These are phyloP conservation scores for Pichia inconspicua DNA, from an alignment of 1,139 yeast species.

Conservation along the genomic window DNA sequence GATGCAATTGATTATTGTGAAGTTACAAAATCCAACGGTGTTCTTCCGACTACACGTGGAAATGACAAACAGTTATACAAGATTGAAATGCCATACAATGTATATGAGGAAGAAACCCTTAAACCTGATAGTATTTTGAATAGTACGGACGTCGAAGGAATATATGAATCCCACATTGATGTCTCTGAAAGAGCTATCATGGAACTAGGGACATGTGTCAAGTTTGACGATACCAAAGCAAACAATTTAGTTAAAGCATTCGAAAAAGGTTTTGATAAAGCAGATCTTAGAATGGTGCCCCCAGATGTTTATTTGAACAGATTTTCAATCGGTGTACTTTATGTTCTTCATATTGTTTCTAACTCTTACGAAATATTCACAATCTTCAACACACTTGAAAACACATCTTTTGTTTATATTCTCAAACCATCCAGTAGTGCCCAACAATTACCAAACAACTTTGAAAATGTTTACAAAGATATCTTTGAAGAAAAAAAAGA, in stretches of 20 bases:
- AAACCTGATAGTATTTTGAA: conserved; percentile 61
- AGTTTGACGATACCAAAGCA: conserved; percentile 58
- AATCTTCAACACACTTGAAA: conserved; percentile 61
- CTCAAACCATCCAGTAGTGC: conserved; percentile 66
- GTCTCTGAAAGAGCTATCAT: conserved; percentile 69
- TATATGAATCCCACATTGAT: conserved; percentile 69
- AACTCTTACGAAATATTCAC: conserved; percentile 73
- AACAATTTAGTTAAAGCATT: conserved; percentile 87
- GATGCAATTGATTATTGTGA: conserved; percentile 45
- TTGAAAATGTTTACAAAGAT: conserved; percentile 51
- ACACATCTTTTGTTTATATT: conserved; percentile 45
- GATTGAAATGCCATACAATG: conserved; percentile 59
- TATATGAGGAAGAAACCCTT: conserved; percentile 47
- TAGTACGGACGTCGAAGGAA: conserved; percentile 54
- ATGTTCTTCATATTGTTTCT: conserved; percentile 64
- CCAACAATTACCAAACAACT: conserved; percentile 51
- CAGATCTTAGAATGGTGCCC: conserved; percentile 42
- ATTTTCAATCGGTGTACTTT: conserved; percentile 54
- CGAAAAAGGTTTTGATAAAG: conserved; percentile 71
- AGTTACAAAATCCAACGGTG: conserved; percentile 50
- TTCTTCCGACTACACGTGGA: conserved; percentile 66
- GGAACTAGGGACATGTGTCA: conserved; percentile 67
- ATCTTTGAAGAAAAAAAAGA: conserved; percentile 40
- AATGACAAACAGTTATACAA: conserved; percentile 43
- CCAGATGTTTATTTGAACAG: conserved; percentile 45